Conservation (phyloP, 2,329 filamentous ascomycete genomes). For the Alternaria conjuncta region DNA sequence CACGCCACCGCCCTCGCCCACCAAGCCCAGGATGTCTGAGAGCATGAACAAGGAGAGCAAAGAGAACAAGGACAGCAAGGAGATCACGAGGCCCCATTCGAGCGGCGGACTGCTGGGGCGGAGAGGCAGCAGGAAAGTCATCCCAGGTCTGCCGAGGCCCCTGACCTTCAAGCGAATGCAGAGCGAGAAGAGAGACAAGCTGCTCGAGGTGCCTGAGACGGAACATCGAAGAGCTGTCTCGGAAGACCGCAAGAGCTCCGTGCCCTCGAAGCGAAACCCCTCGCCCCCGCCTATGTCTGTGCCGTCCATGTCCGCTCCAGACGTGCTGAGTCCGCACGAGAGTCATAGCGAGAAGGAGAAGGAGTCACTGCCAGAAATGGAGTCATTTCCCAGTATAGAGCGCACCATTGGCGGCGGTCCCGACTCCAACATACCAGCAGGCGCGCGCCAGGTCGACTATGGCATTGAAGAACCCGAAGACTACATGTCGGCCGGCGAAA, state of each 20-base stretch:
- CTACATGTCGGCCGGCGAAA: constrained; percentile 23
- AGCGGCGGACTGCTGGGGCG: constrained; percentile 39
- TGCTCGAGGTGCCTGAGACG: constrained; percentile 69
- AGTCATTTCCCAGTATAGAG: background rate
- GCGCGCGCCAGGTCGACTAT: constrained; percentile 45
- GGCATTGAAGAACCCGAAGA: constrained; percentile 32
- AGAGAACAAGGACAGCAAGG: constrained; percentile 26
- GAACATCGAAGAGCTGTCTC: constrained; percentile 78
- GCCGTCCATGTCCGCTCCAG: constrained; percentile 50
- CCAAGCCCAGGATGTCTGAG: constrained; percentile 6
- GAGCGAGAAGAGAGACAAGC: constrained; percentile 77
- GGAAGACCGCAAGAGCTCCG: constrained; percentile 70
- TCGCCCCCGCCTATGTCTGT: constrained; percentile 49
- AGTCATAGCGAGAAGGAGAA: constrained; percentile 32
- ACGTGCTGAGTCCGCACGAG: constrained; percentile 42
- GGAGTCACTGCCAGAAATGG: constrained; percentile 4
- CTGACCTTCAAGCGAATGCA: constrained; percentile 83
- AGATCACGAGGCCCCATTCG: constrained; percentile 44
- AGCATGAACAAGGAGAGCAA: constrained; percentile 35
- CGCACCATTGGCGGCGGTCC: constrained; percentile 41
- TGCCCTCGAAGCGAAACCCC: constrained; percentile 56
- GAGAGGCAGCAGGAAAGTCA: constrained; percentile 63
- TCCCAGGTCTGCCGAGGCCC: constrained; percentile 76
- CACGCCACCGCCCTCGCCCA: constrained; percentile 27
- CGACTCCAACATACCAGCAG: constrained; percentile 41